Percentiles rank a stretch among this genome's conserved stretches.
Conservation (phyloP, 2,329 filamentous ascomycete species). For the Colletotrichum filicis region DNA sequence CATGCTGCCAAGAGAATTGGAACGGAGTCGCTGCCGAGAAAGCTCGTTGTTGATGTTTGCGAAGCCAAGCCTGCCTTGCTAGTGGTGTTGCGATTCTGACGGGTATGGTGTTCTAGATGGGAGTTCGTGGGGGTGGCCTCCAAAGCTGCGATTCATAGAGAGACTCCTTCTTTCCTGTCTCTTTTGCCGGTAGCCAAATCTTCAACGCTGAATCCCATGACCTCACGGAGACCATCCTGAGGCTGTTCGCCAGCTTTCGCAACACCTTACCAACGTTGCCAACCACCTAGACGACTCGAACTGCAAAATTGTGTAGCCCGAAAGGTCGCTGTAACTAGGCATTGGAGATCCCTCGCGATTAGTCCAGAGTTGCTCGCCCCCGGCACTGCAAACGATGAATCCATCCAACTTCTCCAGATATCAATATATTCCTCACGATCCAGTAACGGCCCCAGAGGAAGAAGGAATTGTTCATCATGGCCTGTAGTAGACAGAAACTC, state of each 20-base stretch:
- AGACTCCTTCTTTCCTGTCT: neutral
- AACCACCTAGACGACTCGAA: neutral
- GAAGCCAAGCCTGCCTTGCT: no score
- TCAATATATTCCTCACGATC: neutral
- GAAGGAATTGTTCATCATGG: neutral
- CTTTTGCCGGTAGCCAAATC: neutral
- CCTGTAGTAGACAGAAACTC: neutral
- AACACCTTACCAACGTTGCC: neutral
- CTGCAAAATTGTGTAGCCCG: neutral
- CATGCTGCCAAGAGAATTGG: neutral
- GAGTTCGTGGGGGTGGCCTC: no score
- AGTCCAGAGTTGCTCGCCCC: neutral
- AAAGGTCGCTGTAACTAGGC: no score
- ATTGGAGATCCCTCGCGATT: neutral
- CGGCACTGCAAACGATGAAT: neutral
- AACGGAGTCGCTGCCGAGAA: no score
- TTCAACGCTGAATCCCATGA: neutral
- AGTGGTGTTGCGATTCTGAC: no score
- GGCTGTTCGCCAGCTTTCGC: neutral
- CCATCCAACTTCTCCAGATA: neutral
- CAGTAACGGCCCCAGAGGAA: neutral
- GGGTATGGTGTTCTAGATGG: no score
- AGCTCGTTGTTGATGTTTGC: no score
- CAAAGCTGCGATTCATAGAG: no score
- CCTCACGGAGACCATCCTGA: neutral